Percentiles rank a stretch among this genome's conserved stretches.
Evolutionary conservation across 176 grass and related monocot species (phyloP).

Genomic region (Musa schizocarpa): DNA sequence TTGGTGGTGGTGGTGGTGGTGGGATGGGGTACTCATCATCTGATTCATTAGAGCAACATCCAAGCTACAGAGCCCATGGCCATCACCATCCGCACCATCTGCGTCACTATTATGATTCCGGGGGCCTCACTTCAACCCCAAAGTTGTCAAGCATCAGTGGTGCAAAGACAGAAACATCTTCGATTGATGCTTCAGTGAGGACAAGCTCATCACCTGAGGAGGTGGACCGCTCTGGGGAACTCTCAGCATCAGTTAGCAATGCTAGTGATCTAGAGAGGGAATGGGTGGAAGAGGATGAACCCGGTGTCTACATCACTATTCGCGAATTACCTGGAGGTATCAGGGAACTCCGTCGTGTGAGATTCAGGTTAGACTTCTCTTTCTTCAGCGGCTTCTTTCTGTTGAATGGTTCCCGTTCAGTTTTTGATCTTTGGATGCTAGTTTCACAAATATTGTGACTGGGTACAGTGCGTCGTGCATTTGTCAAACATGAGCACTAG

Average conservation of each 20-base stretch:
- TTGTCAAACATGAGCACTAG: no score
- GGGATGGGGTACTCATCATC: slow-evolving; percentile 67
- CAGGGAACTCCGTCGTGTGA: slow-evolving; percentile 76
- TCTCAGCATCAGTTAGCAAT: slow-evolving; percentile 72
- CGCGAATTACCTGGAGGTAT: slow-evolving; percentile 65
- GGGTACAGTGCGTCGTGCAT: no score
- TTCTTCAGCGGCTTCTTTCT: neutral
- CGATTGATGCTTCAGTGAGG: slow-evolving; percentile 63
- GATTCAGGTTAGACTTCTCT: slow-evolving; percentile 58
- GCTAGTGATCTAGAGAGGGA: slow-evolving; percentile 89
- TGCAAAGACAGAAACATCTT: slow-evolving; percentile 64
- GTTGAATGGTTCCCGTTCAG: neutral
- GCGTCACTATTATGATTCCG: slow-evolving; percentile 41
- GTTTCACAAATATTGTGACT: no score
- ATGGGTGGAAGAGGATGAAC: slow-evolving; percentile 90
- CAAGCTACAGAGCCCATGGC: slow-evolving; percentile 16
- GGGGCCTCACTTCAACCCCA: slow-evolving; percentile 50
- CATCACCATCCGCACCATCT: slow-evolving; percentile 33
- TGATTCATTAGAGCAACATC: slow-evolving; percentile 60
- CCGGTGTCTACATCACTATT: slow-evolving; percentile 95
- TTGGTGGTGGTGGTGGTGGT: slow-evolving; percentile 12
- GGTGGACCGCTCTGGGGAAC: slow-evolving; percentile 56
- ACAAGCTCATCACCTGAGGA: slow-evolving; percentile 82
- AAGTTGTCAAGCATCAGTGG: slow-evolving; percentile 93
- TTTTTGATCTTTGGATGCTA: no score